A percentile compares a stretch with the other conserved stretches of the same genome.
phyloP scores from a whole-genome alignment of 495 filamentous ascomycete genomes.

The Sphaerosporella brunnea region DNA sequence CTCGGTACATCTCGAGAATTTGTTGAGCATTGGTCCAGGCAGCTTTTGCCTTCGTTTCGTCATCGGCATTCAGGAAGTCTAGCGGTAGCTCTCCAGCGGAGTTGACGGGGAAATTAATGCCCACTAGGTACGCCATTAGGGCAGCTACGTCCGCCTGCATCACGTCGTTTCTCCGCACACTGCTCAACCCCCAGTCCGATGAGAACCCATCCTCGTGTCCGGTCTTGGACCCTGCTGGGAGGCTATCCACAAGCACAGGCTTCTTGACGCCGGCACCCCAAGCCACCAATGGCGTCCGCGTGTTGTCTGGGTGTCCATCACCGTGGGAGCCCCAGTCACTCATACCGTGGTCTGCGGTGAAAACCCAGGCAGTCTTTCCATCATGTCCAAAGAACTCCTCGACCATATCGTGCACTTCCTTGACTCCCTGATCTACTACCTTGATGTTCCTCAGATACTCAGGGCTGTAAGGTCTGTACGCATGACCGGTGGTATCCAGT shows the following conservation, averaged over 20 bases:
- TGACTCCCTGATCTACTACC: constrained; percentile 74
- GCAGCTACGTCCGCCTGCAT: constrained; percentile 89
- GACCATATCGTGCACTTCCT: constrained; percentile 63
- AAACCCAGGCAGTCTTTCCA: constrained; percentile 81
- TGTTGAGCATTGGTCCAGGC: constrained; percentile 67
- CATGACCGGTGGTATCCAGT: constrained; percentile 81
- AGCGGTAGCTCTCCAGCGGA: constrained; percentile 89
- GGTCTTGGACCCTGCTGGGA: constrained; percentile 26
- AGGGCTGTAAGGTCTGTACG: constrained; percentile 74
- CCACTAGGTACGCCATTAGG: constrained; percentile 89
- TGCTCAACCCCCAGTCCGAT: constrained; percentile 65
- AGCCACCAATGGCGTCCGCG: constrained; percentile 75
- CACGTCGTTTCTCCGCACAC: constrained; percentile 74
- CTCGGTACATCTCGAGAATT: constrained; percentile 91
- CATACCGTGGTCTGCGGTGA: constrained; percentile 98
- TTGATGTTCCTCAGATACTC: constrained; percentile 94
- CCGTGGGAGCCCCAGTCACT: constrained; percentile 96
- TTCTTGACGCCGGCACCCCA: constrained; percentile 88
- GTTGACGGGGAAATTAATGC: constrained; percentile 83
- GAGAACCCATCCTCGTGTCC: constrained; percentile 93
- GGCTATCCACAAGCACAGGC: constrained; percentile 40
- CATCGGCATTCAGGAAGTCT: constrained; percentile 52
- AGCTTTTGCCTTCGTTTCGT: constrained; percentile 65
- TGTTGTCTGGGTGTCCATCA: constrained; percentile 96
- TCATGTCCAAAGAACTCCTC: constrained; percentile 76